phyloP scores from a whole-genome alignment of 1,139 yeast species.

The Schwanniomyces etchellsii region DNA sequence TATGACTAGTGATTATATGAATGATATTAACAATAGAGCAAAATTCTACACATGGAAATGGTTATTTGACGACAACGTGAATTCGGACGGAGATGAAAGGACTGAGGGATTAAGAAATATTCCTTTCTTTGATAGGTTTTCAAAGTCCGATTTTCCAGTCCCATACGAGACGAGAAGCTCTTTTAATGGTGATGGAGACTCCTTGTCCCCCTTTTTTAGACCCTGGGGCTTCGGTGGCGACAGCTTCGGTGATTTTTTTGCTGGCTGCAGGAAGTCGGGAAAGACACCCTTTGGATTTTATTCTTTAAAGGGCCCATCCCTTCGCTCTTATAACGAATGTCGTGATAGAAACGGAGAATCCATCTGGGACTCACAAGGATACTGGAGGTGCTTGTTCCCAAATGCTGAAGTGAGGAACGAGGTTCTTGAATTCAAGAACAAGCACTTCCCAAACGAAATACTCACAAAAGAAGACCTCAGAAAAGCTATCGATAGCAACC shows the following conservation, averaged over 20 bases:
- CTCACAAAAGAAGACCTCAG: conserved; percentile 49
- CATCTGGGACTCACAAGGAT: conserved; percentile 75
- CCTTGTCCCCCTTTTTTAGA: conserved; percentile 7
- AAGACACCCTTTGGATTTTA: conserved; percentile 43
- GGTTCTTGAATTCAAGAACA: conserved; percentile 23
- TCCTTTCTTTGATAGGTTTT: conserved; percentile 4
- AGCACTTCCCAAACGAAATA: conserved; percentile 21
- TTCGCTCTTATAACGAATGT: conserved; percentile 58
- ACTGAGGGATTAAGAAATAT: conserved; percentile 5
- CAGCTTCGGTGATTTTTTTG: conserved; percentile 8
- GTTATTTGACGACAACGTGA: conserved; percentile 10
- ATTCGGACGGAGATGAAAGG: conserved; percentile 3
- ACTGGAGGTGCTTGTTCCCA: conserved; percentile 88
- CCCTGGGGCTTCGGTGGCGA: conserved; percentile 1
- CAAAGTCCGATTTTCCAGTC: too few relatives aligned
- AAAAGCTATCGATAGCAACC: conserved; percentile 13
- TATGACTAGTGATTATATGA: conserved; percentile 19
- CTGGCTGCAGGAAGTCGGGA: conserved; percentile 11
- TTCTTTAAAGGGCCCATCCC: conserved; percentile 59
- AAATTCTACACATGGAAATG: conserved; percentile 15
- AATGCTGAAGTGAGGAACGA: conserved; percentile 37
- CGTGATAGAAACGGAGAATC: conserved; percentile 58
- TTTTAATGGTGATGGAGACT: background rate
- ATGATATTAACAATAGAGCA: conserved; percentile 18
- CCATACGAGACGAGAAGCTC: too few relatives aligned